Percentiles rank a stretch among this genome's conserved stretches.
Conservation (phyloP, 768 basidiomycete species). For the Suillus variegatus region DNA sequence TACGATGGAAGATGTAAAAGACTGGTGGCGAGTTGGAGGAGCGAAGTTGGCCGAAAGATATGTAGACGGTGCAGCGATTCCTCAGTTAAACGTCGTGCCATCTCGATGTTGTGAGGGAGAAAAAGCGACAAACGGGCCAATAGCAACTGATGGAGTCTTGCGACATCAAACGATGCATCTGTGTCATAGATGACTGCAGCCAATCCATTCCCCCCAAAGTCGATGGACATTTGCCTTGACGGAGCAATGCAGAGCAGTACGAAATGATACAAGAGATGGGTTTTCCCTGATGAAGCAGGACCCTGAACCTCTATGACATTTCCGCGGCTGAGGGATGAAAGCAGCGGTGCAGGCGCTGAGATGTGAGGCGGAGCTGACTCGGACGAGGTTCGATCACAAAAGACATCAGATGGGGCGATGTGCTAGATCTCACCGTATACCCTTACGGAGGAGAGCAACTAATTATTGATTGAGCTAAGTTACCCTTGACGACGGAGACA, state of each 20-base stretch:
- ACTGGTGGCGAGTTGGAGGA: constrained; percentile 68
- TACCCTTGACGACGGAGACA: background rate
- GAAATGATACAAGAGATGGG: constrained; percentile 71
- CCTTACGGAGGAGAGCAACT: constrained; percentile 48
- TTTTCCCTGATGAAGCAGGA: constrained; percentile 72
- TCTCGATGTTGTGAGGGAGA: constrained; percentile 22
- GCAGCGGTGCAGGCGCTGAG: constrained; percentile 21
- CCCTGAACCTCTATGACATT: constrained; percentile 81
- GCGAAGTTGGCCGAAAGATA: constrained; percentile 68
- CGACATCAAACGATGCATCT: constrained; percentile 63
- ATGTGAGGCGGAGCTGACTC: constrained; percentile 32
- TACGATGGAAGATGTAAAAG: constrained; percentile 58
- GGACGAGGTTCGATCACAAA: constrained; percentile 3
- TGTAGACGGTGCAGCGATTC: constrained; percentile 57
- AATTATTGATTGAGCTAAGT: constrained; percentile 15
- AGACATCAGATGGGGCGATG: constrained; percentile 9
- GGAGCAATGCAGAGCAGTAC: constrained; percentile 63
- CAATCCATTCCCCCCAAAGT: constrained; percentile 62
- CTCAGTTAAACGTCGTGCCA: constrained; percentile 31
- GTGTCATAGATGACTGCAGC: constrained; percentile 71
- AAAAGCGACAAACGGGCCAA: constrained; percentile 42
- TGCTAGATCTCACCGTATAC: constrained; percentile 34
- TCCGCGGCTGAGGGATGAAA: constrained; percentile 44
- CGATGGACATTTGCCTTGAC: constrained; percentile 19
- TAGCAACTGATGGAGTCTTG: constrained; percentile 56